These are phyloP conservation scores for Porcisia hertigi DNA, from an alignment of 208 protist genomes.

Conservation along the genomic window DNA sequence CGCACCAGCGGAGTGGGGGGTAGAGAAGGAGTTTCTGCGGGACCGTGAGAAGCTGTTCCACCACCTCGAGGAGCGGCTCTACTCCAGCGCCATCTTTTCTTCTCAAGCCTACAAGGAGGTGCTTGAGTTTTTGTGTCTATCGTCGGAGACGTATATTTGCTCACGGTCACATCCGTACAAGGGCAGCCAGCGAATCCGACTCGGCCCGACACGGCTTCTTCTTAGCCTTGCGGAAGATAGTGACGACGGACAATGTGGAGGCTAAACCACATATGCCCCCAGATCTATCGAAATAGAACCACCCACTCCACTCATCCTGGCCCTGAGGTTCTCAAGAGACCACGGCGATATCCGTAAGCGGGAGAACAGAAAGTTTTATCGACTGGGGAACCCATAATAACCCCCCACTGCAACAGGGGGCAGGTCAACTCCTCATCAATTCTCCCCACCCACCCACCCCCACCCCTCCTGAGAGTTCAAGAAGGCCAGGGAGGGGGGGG, in stretches of 20 bases:
- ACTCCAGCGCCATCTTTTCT: background rate
- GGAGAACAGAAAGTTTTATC: background rate
- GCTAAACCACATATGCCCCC: background rate
- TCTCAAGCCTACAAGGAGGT: slow-evolving; percentile 1
- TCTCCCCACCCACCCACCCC: no score
- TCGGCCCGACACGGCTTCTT: background rate
- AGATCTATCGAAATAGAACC: no score
- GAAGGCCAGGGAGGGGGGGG: background rate
- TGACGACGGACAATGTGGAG: background rate
- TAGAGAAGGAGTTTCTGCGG: background rate
- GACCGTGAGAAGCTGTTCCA: slow-evolving; percentile 1
- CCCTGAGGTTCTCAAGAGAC: background rate
- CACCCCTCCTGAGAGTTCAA: background rate
- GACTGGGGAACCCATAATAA: background rate
- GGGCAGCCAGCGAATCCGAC: background rate
- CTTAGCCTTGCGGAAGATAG: background rate
- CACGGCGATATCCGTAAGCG: slow-evolving; percentile 6
- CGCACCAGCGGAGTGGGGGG: background rate
- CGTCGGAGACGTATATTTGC: slow-evolving; percentile 3
- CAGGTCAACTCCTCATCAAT: background rate
- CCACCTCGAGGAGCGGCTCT: slow-evolving; percentile 1
- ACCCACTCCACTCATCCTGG: no score
- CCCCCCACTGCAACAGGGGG: slow-evolving; percentile 13
- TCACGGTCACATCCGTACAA: background rate
- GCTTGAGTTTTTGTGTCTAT: slow-evolving; percentile 1